A percentile compares a stretch with the other conserved stretches of the same genome.
Evolutionary conservation across 352 stramenopile species (phyloP).

Genomic region (Phytophthora gonapodyides): DNA sequence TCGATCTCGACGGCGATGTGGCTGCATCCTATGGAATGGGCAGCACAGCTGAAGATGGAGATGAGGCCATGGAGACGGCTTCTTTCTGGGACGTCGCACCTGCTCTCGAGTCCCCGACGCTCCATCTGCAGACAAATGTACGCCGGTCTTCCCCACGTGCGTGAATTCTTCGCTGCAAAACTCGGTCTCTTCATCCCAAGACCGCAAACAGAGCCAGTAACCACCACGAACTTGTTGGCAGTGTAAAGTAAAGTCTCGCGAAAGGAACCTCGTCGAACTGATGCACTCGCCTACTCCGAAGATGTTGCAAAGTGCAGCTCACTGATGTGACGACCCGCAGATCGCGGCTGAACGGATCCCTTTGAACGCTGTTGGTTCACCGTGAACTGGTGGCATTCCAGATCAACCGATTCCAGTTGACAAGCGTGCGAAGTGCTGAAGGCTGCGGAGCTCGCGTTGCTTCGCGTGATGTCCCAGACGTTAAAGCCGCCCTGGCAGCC

Average conservation of each 20-base stretch:
- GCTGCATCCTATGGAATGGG: not conserved
- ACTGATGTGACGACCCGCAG: constrained; percentile 58
- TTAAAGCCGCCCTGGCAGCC: constrained; percentile 79
- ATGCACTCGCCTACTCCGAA: constrained; percentile 62
- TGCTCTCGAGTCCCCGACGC: no score
- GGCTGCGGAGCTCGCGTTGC: constrained; percentile 30
- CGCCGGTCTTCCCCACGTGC: constrained; percentile 38
- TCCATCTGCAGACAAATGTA: no score
- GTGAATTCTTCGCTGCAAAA: constrained; percentile 64
- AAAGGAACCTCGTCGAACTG: constrained; percentile 74
- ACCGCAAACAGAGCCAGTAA: constrained; percentile 61
- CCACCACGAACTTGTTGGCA: constrained; percentile 69
- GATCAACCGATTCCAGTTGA: constrained; percentile 68
- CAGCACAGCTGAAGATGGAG: not conserved
- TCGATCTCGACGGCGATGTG: constrained; percentile 7
- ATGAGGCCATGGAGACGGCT: not conserved
- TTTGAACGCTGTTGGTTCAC: constrained; percentile 64
- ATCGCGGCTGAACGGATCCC: constrained; percentile 61
- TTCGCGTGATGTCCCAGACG: constrained; percentile 82
- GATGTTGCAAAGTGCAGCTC: constrained; percentile 58
- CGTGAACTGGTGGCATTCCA: constrained; percentile 51
- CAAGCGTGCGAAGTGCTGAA: constrained; percentile 52
- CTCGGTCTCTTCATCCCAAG: constrained; percentile 68
- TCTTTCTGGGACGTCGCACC: constrained; percentile 2
- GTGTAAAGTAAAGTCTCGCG: constrained; percentile 73